Percentiles rank a stretch among this genome's conserved stretches.
These are phyloP conservation scores for Dendrostoma leiphaemia DNA, from an alignment of 2,329 filamentous ascomycete species.

Conservation along the genomic window DNA sequence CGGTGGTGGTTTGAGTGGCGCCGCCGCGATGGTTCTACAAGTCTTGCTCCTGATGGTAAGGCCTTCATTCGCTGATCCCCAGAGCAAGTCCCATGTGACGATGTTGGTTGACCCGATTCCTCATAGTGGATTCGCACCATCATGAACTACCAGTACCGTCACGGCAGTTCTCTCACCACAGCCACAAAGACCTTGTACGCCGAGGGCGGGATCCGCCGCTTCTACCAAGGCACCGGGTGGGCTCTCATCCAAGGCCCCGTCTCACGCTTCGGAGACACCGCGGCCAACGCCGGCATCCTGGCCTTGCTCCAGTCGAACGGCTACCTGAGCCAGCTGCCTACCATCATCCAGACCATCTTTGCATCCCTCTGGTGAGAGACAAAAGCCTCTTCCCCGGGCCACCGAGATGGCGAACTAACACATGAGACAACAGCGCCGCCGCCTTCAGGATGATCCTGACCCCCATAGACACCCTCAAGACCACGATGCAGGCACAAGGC, in stretches of 20 bases:
- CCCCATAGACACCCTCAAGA: slow-evolving; percentile 49
- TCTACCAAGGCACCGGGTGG: slow-evolving; percentile 44
- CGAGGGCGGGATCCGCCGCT: slow-evolving; percentile 40
- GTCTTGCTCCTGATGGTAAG: slow-evolving; percentile 48
- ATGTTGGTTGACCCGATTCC: too few species aligned
- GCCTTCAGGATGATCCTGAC: slow-evolving; percentile 46
- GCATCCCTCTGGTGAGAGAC: slow-evolving; percentile 41
- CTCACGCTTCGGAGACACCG: slow-evolving; percentile 46
- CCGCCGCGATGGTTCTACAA: slow-evolving; percentile 47
- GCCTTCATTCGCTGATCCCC: too few species aligned
- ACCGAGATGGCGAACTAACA: background rate
- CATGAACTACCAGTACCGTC: slow-evolving; percentile 52
- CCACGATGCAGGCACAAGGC: slow-evolving; percentile 47
- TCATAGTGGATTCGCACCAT: slow-evolving; percentile 49
- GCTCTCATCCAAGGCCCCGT: slow-evolving; percentile 46
- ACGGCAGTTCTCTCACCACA: slow-evolving; percentile 38
- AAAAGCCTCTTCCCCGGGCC: too few species aligned
- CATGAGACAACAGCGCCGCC: slow-evolving; percentile 34
- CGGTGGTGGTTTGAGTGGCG: slow-evolving; percentile 45
- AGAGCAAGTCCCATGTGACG: too few species aligned
- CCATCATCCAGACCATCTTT: slow-evolving; percentile 43
- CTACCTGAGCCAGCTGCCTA: slow-evolving; percentile 41
- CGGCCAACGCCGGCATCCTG: slow-evolving; percentile 48
- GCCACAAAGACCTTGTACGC: slow-evolving; percentile 39
- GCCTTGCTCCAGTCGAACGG: slow-evolving; percentile 45